Evolutionary conservation across 441 rosid genomes (phyloP).

Genomic region (Pelargonium myrrhifolium): DNA sequence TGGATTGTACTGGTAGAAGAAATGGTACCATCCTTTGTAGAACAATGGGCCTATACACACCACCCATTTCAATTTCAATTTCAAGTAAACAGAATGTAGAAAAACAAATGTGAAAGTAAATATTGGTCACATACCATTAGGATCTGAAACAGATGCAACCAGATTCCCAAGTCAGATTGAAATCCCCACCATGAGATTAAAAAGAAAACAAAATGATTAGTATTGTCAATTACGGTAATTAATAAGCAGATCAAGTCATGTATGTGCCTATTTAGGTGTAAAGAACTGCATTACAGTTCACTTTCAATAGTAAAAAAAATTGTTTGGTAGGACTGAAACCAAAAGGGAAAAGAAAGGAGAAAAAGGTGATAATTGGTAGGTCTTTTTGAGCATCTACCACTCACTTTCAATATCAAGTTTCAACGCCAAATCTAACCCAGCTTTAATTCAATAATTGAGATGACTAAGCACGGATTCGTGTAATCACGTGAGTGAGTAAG

Average conservation of each 20-base stretch:
- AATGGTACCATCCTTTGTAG: constrained; percentile 86
- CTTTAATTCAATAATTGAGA: background rate
- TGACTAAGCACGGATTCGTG: background rate
- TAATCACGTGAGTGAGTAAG: background rate
- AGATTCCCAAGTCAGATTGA: constrained; percentile 6
- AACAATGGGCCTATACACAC: constrained; percentile 62
- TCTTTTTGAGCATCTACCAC: background rate
- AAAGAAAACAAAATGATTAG: background rate
- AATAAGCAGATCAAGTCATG: too few relatives aligned
- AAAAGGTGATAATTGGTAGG: background rate
- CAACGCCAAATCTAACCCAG: background rate
- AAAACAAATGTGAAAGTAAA: background rate
- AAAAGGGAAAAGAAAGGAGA: background rate
- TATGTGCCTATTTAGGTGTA: too few relatives aligned
- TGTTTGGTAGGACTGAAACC: too few relatives aligned
- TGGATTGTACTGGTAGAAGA: constrained; percentile 90
- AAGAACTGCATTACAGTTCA: too few relatives aligned
- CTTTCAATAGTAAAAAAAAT: too few relatives aligned
- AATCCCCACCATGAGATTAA: constrained; percentile 4
- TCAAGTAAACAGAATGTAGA: background rate
- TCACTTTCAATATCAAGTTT: background rate
- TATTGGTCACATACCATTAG: constrained; percentile 55
- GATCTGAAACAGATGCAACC: constrained; percentile 47
- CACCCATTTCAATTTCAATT: background rate
- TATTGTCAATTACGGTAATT: background rate